phyloP scores from a whole-genome alignment of 371 early-diverging fungal species.

The Nematocida sp. region DNA sequence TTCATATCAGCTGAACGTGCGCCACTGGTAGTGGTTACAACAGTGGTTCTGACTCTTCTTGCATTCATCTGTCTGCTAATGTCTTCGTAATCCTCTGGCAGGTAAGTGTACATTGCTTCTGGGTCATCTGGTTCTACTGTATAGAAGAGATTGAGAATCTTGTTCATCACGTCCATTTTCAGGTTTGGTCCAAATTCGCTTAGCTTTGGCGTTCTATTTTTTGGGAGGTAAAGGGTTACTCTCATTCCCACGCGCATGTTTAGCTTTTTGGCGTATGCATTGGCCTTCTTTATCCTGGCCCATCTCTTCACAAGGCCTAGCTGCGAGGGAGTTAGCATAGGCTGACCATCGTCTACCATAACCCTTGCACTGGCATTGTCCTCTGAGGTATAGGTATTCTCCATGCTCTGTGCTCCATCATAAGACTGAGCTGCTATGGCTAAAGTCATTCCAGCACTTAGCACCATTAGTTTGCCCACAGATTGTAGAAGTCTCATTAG shows the following conservation, averaged over 20 bases:
- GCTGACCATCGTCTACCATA: background rate
- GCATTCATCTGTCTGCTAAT: background rate
- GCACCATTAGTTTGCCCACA: slow-evolving; percentile 23
- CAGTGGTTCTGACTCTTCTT: background rate
- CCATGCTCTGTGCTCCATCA: background rate
- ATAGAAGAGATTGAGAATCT: background rate
- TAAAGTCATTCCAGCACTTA: background rate
- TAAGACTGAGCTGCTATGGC: background rate
- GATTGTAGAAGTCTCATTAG: slow-evolving; percentile 35
- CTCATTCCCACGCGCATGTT: background rate
- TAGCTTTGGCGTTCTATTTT: background rate
- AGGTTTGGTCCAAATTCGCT: slow-evolving; percentile 19
- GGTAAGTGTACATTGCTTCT: background rate
- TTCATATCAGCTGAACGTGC: no score
- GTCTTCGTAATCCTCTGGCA: slow-evolving; percentile 7
- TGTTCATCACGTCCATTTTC: background rate
- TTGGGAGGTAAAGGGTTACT: slow-evolving; percentile 17
- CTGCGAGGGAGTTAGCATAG: background rate
- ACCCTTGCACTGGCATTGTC: no score
- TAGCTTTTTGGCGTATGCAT: background rate
- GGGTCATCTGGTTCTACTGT: background rate
- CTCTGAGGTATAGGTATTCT: background rate
- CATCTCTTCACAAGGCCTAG: slow-evolving; percentile 9
- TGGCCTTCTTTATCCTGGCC: background rate
- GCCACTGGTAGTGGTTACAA: background rate